These are phyloP conservation scores for Penicillium sp. DNA, from an alignment of 2,329 filamentous ascomycete genomes.

Conservation along the genomic window DNA sequence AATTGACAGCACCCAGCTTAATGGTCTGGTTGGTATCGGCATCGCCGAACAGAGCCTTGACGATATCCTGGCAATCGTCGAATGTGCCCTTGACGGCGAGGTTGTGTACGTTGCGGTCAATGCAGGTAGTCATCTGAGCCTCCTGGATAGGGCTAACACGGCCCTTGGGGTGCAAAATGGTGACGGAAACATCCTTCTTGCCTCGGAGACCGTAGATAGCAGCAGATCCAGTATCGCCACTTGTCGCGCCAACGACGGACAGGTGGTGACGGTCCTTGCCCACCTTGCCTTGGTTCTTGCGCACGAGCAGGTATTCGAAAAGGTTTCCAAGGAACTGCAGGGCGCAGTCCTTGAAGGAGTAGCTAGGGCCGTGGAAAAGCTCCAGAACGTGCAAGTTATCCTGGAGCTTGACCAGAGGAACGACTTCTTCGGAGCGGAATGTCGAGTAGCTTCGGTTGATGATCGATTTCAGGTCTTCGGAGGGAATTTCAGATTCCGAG, in stretches of 20 bases:
- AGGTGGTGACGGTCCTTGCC: slow-evolving; percentile 70
- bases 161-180: slow-evolving; percentile 91
- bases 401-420: slow-evolving; percentile 73
- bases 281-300: slow-evolving; percentile 44
- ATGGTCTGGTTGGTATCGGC: slow-evolving; percentile 77
- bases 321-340: slow-evolving; percentile 95
- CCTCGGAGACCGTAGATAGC: slow-evolving; percentile 93
- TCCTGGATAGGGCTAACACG: slow-evolving; percentile 29
- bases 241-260: slow-evolving; percentile 83
- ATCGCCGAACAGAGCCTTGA: slow-evolving; percentile 90
- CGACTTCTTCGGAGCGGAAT: slow-evolving; percentile 77
- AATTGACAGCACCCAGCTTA: slow-evolving; percentile 81
- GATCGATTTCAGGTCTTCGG: slow-evolving; percentile 76
- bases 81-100: slow-evolving; percentile 87
- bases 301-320: slow-evolving; percentile 55
- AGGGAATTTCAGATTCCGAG: slow-evolving; percentile 76
- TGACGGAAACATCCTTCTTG: slow-evolving; percentile 95
- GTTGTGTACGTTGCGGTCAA: slow-evolving; percentile 88
- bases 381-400: slow-evolving; percentile 83
- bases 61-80: slow-evolving; percentile 95
- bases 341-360: slow-evolving; percentile 88
- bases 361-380: slow-evolving; percentile 94
- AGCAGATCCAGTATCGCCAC: slow-evolving; percentile 84
- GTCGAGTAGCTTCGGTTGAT: slow-evolving; percentile 84
- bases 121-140: background rate